Conservation (phyloP, 805 yeast genomes). For the Sporopachydermia lactativora region DNA sequence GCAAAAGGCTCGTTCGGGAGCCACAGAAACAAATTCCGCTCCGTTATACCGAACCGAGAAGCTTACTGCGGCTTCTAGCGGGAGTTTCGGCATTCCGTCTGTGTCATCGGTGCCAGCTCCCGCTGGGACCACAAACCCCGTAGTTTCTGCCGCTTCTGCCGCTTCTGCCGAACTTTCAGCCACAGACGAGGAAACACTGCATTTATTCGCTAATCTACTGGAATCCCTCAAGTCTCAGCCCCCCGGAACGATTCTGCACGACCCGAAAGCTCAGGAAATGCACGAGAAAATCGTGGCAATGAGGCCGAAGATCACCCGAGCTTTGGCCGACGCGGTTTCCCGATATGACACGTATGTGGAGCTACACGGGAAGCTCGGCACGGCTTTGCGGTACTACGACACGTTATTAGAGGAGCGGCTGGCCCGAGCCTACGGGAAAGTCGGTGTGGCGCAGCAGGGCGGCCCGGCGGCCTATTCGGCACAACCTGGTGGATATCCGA, state of each 20-base stretch:
- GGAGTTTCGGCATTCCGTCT: too few species aligned
- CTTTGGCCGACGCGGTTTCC: conserved; percentile 40
- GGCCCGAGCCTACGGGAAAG: conserved; percentile 21
- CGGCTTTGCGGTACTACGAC: conserved; percentile 66
- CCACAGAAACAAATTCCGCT: conserved; percentile 6
- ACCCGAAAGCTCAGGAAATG: conserved; percentile 38
- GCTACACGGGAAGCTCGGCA: conserved; percentile 64
- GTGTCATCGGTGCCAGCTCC: not conserved
- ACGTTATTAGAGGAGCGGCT: conserved; percentile 47
- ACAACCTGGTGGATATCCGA: conserved; percentile 11
- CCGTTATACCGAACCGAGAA: not conserved
- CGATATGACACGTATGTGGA: conserved; percentile 56
- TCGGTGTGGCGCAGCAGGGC: too few species aligned
- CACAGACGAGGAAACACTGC: conserved; percentile 56
- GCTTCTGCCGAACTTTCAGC: conserved; percentile 28
- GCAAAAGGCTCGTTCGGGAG: conserved; percentile 14
- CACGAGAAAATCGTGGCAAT: conserved; percentile 44
- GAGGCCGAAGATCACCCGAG: conserved; percentile 55
- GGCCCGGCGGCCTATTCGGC: not conserved
- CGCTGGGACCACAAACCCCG: not conserved
- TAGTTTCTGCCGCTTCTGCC: conserved; percentile 1
- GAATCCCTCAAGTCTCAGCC: conserved; percentile 35
- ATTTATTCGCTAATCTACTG: conserved; percentile 55
- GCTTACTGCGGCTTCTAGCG: not conserved
- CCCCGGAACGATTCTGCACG: conserved; percentile 27